Base-by-base conservation (phyloP, 768 basidiomycete genomes). In the Wakefieldia striispora region DNA sequence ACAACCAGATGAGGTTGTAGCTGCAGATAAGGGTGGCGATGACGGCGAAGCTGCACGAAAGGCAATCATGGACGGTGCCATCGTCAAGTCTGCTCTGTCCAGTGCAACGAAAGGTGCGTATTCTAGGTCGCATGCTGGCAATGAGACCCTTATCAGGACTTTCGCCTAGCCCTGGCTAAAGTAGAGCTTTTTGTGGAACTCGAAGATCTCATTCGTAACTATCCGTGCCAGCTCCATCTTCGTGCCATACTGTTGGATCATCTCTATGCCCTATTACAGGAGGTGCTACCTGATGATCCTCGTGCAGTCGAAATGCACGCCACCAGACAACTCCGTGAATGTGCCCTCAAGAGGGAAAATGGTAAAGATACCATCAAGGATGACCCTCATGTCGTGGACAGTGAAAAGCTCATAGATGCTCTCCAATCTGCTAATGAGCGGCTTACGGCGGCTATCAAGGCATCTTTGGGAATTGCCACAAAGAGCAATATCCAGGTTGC, bases 21-120 rank as follows among this genome's bases (percentile, higher is more conserved):
- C 64, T 12, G 63, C 66, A 26, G 70, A 64, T 3, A 67, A 72
- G 38, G 72, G 70, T 29, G 76, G 71, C 14, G 75, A 72, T 34
- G 78, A 78, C 41, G 72, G 73, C 27, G 75, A 78, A 47, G 74
- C 74, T 38, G 86, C 86, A 17, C 75, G 87, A 43, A 73, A 72
- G 60, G 78, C 79, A 37, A 82, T 93, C 62, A 77, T 92, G 76
- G 73, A 83, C 43, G 91, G 91, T 21, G 88, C 79, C 4, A 90
- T 92, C 58, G 87, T 90, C 34, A 83, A 80, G 62, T 77, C 83
- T 38, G 89, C 89, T n/a, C 80, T 93, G 42, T 71, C 75, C 17
- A 86, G 78, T 55, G 92, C 92, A 26, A 79, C 75, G 11, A 75
- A 86, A 80, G 88, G 92, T 85, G 64, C 51, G 65, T 67, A 45